Base-by-base conservation (phyloP, 192 early-diverging fungal genomes). In the Cladochytrium replicatum region DNA sequence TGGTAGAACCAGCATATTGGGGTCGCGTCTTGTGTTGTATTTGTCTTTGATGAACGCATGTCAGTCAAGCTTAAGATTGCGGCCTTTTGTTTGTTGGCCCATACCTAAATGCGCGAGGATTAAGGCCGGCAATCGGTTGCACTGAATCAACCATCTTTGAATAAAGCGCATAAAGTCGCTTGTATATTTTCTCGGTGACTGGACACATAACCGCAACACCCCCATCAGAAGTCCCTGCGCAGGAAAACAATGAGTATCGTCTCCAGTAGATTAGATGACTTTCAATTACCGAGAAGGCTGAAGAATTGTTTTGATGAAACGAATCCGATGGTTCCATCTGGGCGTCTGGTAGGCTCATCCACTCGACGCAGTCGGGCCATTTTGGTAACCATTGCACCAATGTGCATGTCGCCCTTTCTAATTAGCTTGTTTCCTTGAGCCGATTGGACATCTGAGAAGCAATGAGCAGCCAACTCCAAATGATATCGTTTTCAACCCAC, bases 171-270 rank as follows among this genome's bases (percentile, higher is more conserved):
- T 83, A 80, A 23, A 96, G 59, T 17, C 96, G 80, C 66, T 94
- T 96, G 61, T 86, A 97, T 22, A 85, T 75, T 60, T 86, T 93
- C 60, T 99, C 96, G 0, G 89, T 75, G 21, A 96, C 73, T 13
- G 92, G 88, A 0, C 80, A 69, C 22, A 89, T 54, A 52, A 81
- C 62, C 4, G 52, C 57, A 19, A 92, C 58, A 2, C 78, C 65
- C 28, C 88, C 89, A 55, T 87, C 83, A 40, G 82, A 43, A 2
- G 83, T 82, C 4, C 72, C 80, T 69, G 50, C 34, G 49, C 58
- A 22, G 53, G 53, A 6, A 64, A 41, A 21, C 46, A 42, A n/a
- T 57, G 50, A 1, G 50, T 30, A 2, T 43, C 57, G 6, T 66
- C 71, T 22, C 38, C 47, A 25, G 21, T 46, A 63, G 21, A 54